Evolutionary conservation across 805 yeast species (phyloP).

Genomic region (Myxozyma sirexii): DNA sequence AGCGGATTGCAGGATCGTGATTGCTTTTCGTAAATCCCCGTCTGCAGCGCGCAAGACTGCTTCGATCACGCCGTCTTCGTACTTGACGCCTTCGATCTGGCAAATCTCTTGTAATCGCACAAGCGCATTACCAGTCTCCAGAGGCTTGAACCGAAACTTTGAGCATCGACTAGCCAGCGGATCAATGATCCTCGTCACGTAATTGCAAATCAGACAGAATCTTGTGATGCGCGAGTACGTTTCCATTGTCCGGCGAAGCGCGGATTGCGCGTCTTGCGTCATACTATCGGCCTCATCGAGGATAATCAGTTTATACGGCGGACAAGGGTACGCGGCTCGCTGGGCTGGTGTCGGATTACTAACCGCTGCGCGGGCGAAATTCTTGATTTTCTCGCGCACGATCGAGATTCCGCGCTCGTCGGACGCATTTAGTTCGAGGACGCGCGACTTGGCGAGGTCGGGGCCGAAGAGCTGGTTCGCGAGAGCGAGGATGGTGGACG

Average conservation of each 20-base stretch:
- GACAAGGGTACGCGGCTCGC: constrained; percentile 80
- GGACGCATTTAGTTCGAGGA: constrained; percentile 82
- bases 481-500: constrained; percentile 82
- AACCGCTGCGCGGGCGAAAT: constrained; percentile 81
- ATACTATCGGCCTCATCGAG: constrained; percentile 96
- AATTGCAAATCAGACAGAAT: constrained; percentile 93
- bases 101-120: constrained; percentile 66
- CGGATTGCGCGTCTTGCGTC: constrained; percentile 96
- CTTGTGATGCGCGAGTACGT: constrained; percentile 86
- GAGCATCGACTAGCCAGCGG: constrained; percentile 97
- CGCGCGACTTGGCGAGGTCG: constrained; percentile 63
- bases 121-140: constrained; percentile 72
- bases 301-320: constrained; percentile 91
- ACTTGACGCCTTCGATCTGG: constrained; percentile 50
- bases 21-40: constrained; percentile 93
- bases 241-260: constrained; percentile 92
- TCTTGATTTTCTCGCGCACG: constrained; percentile 81
- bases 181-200: constrained; percentile 93
- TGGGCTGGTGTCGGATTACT: constrained; percentile 77
- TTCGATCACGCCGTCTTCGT: constrained; percentile 58
- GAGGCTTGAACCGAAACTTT: constrained; percentile 83
- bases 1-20: constrained; percentile 85
- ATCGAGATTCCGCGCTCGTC: constrained; percentile 90
- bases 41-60: constrained; percentile 71
- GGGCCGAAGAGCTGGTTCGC: constrained; percentile 83